Conservation (phyloP, 345 rosid genomes). For the Odontarrhena argentea region DNA sequence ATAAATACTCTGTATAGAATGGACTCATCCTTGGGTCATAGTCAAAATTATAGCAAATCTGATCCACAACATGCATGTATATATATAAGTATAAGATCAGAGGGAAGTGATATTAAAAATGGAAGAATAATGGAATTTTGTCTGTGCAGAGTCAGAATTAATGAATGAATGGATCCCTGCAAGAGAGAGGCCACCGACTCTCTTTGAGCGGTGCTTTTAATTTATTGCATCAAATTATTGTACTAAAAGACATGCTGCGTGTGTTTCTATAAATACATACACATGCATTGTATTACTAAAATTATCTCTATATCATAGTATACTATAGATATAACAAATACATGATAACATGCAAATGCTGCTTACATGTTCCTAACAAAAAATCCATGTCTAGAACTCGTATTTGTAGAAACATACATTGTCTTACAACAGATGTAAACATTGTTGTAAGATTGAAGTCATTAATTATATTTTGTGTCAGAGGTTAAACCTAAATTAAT, state of each 20-base stretch:
- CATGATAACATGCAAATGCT: not conserved
- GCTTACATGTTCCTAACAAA: not conserved
- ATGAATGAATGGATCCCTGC: constrained; percentile 11
- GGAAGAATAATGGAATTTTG: constrained; percentile 35
- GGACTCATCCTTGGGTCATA: constrained; percentile 4
- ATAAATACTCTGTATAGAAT: not conserved
- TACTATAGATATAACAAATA: not conserved
- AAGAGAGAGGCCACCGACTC: constrained; percentile 38
- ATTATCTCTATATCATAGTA: not conserved
- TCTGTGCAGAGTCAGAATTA: constrained; percentile 22
- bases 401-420: too few relatives aligned
- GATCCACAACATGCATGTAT: not conserved
- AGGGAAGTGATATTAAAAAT: not conserved
- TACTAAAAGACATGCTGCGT: constrained; percentile 31
- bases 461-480: not conserved
- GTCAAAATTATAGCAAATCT: constrained; percentile 2
- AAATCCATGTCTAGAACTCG: too few relatives aligned
- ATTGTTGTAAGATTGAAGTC: not conserved
- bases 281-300: constrained; percentile 21
- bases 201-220: constrained; percentile 32
- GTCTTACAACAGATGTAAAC: too few relatives aligned
- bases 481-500: constrained; percentile 3
- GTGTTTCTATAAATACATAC: constrained; percentile 30
- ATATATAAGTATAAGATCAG: not conserved
- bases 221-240: constrained; percentile 36